These are phyloP conservation scores for Neonectria punicea DNA, from an alignment of 2,329 filamentous ascomycete genomes.

Conservation along the genomic window DNA sequence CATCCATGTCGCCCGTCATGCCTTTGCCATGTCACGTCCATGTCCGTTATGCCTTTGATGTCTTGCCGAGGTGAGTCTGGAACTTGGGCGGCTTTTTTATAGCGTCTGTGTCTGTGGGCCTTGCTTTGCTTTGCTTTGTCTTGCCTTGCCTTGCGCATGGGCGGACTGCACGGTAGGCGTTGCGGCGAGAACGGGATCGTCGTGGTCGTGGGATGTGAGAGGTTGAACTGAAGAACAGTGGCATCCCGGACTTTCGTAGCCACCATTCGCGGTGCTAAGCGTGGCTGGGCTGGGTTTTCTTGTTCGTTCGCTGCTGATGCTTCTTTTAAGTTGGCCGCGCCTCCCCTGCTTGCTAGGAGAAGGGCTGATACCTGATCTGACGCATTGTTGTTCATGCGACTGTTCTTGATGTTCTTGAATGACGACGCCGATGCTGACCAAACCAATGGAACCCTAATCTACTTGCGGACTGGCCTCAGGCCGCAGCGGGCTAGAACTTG, in stretches of 20 bases:
- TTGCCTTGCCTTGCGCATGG: not conserved
- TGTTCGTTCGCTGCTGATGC: constrained; percentile 13
- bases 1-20: constrained; percentile 3
- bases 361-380: constrained; percentile 11
- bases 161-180: not conserved
- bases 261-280: not conserved
- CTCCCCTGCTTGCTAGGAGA: constrained; percentile 10
- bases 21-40: constrained; percentile 3
- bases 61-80: not conserved
- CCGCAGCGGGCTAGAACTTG: constrained; percentile 4
- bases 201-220: not conserved
- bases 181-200: not conserved
- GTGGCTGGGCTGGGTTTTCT: not conserved
- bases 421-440: not conserved
- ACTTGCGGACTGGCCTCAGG: constrained; percentile 11
- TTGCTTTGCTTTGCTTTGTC: too few species aligned
- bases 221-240: not conserved
- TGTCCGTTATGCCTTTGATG: not conserved
- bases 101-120: not conserved
- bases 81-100: not conserved
- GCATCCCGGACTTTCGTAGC: not conserved
- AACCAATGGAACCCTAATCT: not conserved
- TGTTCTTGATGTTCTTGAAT: not conserved
- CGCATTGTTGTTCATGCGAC: constrained; percentile 3
- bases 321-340: constrained; percentile 5